phyloP scores from a whole-genome alignment of 2,329 filamentous ascomycete species.

The Penicillium sp. region DNA sequence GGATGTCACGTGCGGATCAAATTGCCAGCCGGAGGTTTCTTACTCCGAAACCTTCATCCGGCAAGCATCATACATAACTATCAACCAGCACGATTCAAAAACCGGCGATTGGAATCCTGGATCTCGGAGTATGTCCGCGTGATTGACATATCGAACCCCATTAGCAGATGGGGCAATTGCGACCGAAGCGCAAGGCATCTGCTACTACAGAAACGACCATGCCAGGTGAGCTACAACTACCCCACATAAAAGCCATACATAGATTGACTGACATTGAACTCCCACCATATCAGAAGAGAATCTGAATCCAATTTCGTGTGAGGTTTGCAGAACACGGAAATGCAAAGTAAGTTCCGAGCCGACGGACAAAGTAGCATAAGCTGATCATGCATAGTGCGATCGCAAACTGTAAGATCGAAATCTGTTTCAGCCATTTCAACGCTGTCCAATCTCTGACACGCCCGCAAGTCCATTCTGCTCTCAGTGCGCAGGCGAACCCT shows the following conservation, averaged over 20 bases:
- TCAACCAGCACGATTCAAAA: background rate
- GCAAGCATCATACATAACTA: background rate
- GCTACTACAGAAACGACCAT: constrained; percentile 1
- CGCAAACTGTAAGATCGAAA: constrained; percentile 18
- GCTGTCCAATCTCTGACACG: background rate
- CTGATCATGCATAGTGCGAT: constrained; percentile 22
- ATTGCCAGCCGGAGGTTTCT: constrained; percentile 15
- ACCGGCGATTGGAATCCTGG: background rate
- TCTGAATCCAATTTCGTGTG: constrained; percentile 22
- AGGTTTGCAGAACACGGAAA: constrained; percentile 24
- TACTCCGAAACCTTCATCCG: constrained; percentile 11
- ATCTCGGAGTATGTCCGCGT: background rate
- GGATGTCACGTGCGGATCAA: constrained; percentile 1
- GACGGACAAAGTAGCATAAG: background rate
- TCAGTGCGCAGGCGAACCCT: constrained; percentile 19
- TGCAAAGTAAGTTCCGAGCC: constrained; percentile 19
- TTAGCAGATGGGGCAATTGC: constrained; percentile 4
- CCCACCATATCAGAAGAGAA: constrained; percentile 7
- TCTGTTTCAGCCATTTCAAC: background rate
- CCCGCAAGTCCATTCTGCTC: constrained; percentile 20
- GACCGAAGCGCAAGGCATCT: constrained; percentile 12
- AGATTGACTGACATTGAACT: constrained; percentile 2
- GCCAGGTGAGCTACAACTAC: constrained; percentile 6
- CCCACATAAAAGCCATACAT: background rate
- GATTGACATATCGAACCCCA: background rate